Base-by-base conservation (phyloP, 139 green algal species). In the Trebouxia sp. region DNA sequence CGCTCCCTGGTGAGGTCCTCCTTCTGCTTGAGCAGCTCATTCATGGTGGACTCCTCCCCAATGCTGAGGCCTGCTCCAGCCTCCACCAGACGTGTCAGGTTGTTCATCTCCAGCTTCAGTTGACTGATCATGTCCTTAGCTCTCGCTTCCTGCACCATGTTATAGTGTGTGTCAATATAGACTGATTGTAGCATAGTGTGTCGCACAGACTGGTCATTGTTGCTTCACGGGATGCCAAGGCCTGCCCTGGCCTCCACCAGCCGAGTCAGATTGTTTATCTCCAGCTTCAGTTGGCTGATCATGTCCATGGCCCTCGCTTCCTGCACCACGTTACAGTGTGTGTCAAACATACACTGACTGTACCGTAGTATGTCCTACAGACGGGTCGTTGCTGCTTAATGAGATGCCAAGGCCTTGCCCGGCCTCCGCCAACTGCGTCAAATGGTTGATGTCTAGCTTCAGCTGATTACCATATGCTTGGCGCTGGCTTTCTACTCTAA, bases 41-140 rank as follows among this genome's bases (percentile, higher is more conserved):
- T 89, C 20, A 97, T 81, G 42, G 91, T 93, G 9, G 87, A 85
- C 81, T 98, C 92, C 84, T 97, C 92, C 14, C 85, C 92, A 28
- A 94, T 82, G 24, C 85, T 90, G 48, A 97, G 87, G 1, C 92
- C 90, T 12, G 88, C 86, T n/a, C 93, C 92, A 80, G 93, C 86
- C 90, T 97, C 94, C 50, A 96, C 89, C 66, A 97, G 84, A 14
- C 89, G 87, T 0, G 84, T 94, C 72, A 98, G 86, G 82, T 95
- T 96, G 74, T 87, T 81, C 20, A 98, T 94, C 84, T 98, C 94
- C 80, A 91, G 83, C 84, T 97, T 97, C 5, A 98, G 87, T 84
- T 91, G 83, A 75, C 89, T 85, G 67, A 97, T 95, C 26, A 87
- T 92, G 70, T 97, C 92, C 85, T 96, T 97, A 17, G 92, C 92